Base-by-base conservation (phyloP, 2,329 filamentous ascomycete genomes). In the Colletotrichum eleusines region DNA sequence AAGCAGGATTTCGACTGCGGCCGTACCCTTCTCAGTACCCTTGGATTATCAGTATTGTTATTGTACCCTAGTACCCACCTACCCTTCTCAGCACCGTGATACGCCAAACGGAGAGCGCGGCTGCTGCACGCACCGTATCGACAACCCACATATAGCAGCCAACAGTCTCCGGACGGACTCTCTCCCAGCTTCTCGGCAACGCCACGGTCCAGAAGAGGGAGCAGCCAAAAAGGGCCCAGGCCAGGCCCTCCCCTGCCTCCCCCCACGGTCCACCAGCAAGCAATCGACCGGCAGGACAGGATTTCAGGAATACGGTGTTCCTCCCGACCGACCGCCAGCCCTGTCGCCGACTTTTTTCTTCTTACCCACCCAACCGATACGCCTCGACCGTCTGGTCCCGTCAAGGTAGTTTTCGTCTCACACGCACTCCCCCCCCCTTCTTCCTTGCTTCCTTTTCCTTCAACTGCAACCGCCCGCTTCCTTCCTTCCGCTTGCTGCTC, bases 121-220 rank as follows among this genome's bases (percentile, higher is more conserved):
- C 5, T 31, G 14, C 48, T 31, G 26, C 48, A 18, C 23, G 26
- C 48, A 18, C 23, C 12, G 48, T 20, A 50, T n/a, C 7, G 16
- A 8, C 23, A 40, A n/a, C n/a, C n/a, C n/a, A n/a, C n/a, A n/a
- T n/a, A n/a, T n/a, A n/a, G n/a, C n/a, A n/a, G n/a, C n/a, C n/a
- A n/a, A n/a, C n/a, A n/a, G n/a, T n/a, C n/a, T n/a, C 38, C 33
- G 38, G 18, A 59, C 51, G 42, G 40, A 26, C 51, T 33, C n/a
- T n/a, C n/a, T n/a, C n/a, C n/a, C n/a, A n/a, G n/a, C n/a, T n/a
- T 57, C 53, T 54, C 54, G 26, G 63, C 63, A 70, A 66, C 63
- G 67, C 67, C 67, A 70, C 67, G 67, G 57, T 67, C 57, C 23
- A 61, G 57, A 70, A 62, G 66, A 70, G 63, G 50, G 46, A 66